phyloP scores from a whole-genome alignment of 768 basidiomycete genomes.

The Lactarius pseudohatsudake region DNA sequence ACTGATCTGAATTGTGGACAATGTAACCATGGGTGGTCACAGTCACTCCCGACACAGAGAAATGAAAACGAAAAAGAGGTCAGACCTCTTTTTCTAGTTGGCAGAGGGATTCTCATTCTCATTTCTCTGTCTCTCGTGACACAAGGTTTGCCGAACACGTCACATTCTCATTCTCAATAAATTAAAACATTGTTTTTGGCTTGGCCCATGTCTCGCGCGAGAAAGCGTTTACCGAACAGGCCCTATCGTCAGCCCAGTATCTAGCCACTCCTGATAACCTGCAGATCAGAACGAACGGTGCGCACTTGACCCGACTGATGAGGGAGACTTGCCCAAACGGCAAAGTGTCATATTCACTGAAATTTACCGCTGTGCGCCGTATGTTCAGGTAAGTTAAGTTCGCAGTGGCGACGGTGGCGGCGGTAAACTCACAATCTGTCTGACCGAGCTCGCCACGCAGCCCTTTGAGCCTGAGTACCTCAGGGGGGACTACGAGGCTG shows the following conservation, averaged over 20 bases:
- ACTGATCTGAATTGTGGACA: too few relatives aligned
- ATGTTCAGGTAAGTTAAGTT: too few relatives aligned
- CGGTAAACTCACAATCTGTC: conserved; percentile 58
- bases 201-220: too few relatives aligned
- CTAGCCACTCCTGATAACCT: not conserved
- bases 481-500: conserved; percentile 52
- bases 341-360: conserved; percentile 67
- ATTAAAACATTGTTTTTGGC: too few relatives aligned
- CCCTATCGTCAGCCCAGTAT: not conserved
- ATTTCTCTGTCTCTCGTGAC: too few relatives aligned
- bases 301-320: conserved; percentile 77
- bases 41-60: too few relatives aligned
- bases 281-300: conserved; percentile 13
- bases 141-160: too few relatives aligned
- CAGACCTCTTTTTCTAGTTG: too few relatives aligned
- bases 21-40: too few relatives aligned
- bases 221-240: conserved; percentile 68
- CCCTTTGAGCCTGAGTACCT: conserved; percentile 60
- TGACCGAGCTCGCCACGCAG: conserved; percentile 52
- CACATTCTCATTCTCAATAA: too few relatives aligned
- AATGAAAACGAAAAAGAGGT: too few relatives aligned
- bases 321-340: conserved; percentile 70
- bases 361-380: conserved; percentile 66
- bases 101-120: too few relatives aligned
- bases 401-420: not conserved